Evolutionary conservation across 108 stramenopile genomes (phyloP).

Genomic region (Cyclotella distinguenda): DNA sequence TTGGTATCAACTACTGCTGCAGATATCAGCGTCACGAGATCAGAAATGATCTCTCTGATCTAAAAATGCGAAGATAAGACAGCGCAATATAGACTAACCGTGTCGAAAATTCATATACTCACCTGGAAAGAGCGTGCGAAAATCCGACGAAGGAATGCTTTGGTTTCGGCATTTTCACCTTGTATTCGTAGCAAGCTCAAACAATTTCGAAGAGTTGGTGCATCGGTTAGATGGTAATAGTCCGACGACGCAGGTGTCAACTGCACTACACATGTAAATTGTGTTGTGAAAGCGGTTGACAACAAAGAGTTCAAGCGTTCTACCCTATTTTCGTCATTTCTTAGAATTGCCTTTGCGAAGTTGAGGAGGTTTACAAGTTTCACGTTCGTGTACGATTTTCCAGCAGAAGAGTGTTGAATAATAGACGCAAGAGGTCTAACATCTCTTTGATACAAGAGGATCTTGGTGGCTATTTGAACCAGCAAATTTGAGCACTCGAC

Average conservation of each 20-base stretch:
- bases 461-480: constrained; percentile 46
- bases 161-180: constrained; percentile 3
- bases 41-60: constrained; percentile 6
- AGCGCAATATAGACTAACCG: too few species aligned
- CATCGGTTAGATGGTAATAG: neutral
- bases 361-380: constrained; percentile 10
- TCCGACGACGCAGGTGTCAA: too few species aligned
- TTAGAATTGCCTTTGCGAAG: constrained; percentile 19
- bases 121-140: constrained; percentile 19
- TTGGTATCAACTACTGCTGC: constrained; percentile 7
- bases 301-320: constrained; percentile 8
- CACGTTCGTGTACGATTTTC: neutral
- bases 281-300: constrained; percentile 12
- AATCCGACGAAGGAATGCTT: constrained; percentile 15
- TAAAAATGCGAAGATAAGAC: too few species aligned
- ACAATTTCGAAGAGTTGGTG: constrained; percentile 22
- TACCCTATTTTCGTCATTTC: constrained; percentile 1
- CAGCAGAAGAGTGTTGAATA: constrained; percentile 9
- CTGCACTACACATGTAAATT: constrained; percentile 1
- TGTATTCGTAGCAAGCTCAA: constrained; percentile 37
- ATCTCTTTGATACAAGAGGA: constrained; percentile 34
- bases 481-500: constrained; percentile 24
- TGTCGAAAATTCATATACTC: neutral
- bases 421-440: constrained; percentile 49
- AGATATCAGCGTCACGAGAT: neutral